Evolutionary conservation across 1,284 basidiomycete genomes (phyloP).

Genomic region (Binderoboletus segoi): DNA sequence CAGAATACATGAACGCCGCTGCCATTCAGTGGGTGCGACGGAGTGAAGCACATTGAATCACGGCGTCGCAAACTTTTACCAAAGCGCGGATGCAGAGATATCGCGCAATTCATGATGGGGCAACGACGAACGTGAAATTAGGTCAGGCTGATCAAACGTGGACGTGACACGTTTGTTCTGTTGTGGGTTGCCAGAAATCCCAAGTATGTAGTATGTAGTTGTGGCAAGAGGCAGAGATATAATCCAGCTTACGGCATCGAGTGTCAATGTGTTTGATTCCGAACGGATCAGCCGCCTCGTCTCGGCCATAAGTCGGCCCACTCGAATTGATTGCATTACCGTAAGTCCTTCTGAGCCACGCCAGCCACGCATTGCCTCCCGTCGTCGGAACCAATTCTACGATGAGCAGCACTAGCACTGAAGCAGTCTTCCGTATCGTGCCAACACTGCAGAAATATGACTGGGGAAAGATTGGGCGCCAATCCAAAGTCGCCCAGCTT

Average conservation of each 20-base stretch:
- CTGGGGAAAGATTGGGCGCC: conserved; percentile 69
- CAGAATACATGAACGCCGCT: neutral
- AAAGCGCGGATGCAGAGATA: no score
- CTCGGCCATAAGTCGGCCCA: neutral
- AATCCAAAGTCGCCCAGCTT: conserved; percentile 61
- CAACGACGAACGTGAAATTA: no score
- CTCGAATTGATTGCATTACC: neutral
- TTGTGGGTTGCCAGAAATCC: no score
- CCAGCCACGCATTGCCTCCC: neutral
- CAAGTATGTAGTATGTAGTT: no score
- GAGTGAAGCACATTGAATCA: no score
- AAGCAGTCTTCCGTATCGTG: conserved; percentile 63
- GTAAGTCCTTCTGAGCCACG: neutral
- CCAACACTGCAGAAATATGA: conserved; percentile 75
- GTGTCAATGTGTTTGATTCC: neutral
- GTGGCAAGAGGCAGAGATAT: no score
- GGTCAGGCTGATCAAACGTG: no score
- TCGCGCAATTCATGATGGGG: no score
- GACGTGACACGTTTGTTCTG: no score
- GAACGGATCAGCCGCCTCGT: neutral
- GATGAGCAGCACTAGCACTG: conserved; percentile 25
- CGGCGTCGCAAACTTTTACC: no score
- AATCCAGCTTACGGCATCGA: neutral
- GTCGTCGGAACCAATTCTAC: neutral
- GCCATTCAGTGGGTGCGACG: no score